phyloP scores from a whole-genome alignment of 306 rosid genomes.

The Senna siamea region DNA sequence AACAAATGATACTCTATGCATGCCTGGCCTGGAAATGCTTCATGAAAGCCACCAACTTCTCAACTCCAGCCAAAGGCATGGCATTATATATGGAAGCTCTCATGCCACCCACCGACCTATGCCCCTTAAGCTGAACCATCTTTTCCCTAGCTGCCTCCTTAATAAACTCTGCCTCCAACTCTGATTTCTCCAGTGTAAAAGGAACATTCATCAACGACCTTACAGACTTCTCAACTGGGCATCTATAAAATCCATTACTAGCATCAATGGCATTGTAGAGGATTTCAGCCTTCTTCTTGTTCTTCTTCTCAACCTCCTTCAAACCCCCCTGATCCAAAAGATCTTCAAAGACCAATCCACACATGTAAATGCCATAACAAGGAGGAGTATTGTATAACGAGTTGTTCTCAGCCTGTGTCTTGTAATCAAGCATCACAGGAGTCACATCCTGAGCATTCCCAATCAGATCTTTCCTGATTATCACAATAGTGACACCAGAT shows the following conservation, averaged over 20 bases:
- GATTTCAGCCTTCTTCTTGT: constrained; percentile 74
- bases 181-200: constrained; percentile 83
- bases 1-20: constrained; percentile 44
- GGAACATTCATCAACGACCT: constrained; percentile 98
- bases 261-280: constrained; percentile 71
- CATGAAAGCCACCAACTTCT: constrained; percentile 94
- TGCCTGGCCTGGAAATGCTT: constrained; percentile 85
- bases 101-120: constrained; percentile 96
- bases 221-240: constrained; percentile 89
- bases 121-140: constrained; percentile 98
- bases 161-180: constrained; percentile 81
- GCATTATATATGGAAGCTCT: constrained; percentile 97
- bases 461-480: constrained; percentile 80
- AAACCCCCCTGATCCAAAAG: constrained; percentile 87
- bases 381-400: constrained; percentile 96
- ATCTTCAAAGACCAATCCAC: constrained; percentile 95
- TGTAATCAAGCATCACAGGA: constrained; percentile 90
- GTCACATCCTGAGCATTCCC: constrained; percentile 74
- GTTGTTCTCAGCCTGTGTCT: constrained; percentile 82
- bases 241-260: constrained; percentile 79
- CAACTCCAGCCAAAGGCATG: constrained; percentile 96
- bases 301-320: constrained; percentile 87
- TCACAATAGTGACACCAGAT: constrained; percentile 91
- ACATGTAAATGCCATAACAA: constrained; percentile 85
- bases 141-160: constrained; percentile 92